These are phyloP conservation scores for Macaranga tanarius DNA, from an alignment of 441 rosid genomes.

Conservation along the genomic window DNA sequence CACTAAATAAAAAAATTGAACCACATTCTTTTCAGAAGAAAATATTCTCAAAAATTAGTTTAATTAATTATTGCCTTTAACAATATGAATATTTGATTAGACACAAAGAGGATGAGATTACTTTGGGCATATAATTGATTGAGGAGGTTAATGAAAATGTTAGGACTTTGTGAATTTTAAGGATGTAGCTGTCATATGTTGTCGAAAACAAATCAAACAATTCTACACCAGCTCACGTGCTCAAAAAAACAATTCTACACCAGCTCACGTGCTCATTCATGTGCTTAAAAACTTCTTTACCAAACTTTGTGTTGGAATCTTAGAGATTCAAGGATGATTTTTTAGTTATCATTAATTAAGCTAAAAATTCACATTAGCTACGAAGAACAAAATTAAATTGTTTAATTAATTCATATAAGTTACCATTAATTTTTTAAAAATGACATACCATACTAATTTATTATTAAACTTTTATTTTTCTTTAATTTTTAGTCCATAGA, in stretches of 20 bases:
- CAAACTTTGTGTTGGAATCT: constrained; percentile 15
- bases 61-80: not conserved
- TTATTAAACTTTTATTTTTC: no score
- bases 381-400: no score
- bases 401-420: not conserved
- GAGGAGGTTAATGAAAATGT: not conserved
- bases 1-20: no score
- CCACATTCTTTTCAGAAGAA: not conserved
- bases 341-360: no score
- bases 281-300: constrained; percentile 16
- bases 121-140: not conserved
- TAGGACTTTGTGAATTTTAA: constrained; percentile 16
- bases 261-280: constrained; percentile 13
- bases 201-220: not conserved
- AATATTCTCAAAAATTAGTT: not conserved
- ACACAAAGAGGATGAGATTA: constrained; percentile 3
- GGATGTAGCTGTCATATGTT: constrained; percentile 14
- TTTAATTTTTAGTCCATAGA: no score
- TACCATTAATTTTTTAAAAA: no score
- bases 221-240: constrained; percentile 13
- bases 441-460: no score
- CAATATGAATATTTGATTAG: constrained; percentile 1
- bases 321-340: not conserved
- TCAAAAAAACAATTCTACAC: not conserved
- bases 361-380: not conserved